These are phyloP conservation scores for Fusarium denticulatum DNA, from an alignment of 2,329 filamentous ascomycete genomes.

Conservation along the genomic window DNA sequence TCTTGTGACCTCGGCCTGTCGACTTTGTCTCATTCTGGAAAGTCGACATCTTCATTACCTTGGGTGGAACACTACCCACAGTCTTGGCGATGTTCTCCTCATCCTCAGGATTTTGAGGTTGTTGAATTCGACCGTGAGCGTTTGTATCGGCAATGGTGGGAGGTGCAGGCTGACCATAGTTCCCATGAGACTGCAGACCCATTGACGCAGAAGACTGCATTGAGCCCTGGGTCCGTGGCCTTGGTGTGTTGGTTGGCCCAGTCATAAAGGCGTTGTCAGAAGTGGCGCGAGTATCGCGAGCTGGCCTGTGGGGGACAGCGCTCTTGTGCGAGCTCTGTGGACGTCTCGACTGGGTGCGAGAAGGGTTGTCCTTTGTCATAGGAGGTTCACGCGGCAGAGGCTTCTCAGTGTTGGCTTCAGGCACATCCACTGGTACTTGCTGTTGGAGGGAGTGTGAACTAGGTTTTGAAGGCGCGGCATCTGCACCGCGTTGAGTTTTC, in stretches of 20 bases:
- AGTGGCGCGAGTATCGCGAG: conserved; percentile 51
- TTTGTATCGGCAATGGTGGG: conserved; percentile 90
- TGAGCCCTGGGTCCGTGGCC: conserved; percentile 85
- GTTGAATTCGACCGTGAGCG: conserved; percentile 88
- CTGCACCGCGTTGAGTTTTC: conserved; percentile 77
- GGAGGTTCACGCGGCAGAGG: conserved; percentile 68
- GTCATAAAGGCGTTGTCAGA: conserved; percentile 57
- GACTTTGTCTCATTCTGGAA: conserved; percentile 64
- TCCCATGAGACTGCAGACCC: conserved; percentile 69
- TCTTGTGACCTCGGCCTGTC: conserved; percentile 68
- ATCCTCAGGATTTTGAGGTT: conserved; percentile 70
- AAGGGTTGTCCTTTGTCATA: conserved; percentile 55
- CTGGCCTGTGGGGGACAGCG: conserved; percentile 37
- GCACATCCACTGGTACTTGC: conserved; percentile 57
- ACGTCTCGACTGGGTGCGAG: conserved; percentile 52
- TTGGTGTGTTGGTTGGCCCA: conserved; percentile 55
- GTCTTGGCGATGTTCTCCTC: conserved; percentile 72
- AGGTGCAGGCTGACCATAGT: conserved; percentile 86
- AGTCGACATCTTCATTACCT: conserved; percentile 67
- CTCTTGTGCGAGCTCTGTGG: conserved; percentile 60
- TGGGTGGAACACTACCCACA: conserved; percentile 68
- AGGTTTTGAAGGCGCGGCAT: conserved; percentile 39
- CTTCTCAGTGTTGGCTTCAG: conserved; percentile 59
- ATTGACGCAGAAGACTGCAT: conserved; percentile 76
- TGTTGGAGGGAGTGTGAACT: conserved; percentile 47